Evolutionary conservation across 208 protist genomes (phyloP).

Genomic region (Leishmania major): DNA sequence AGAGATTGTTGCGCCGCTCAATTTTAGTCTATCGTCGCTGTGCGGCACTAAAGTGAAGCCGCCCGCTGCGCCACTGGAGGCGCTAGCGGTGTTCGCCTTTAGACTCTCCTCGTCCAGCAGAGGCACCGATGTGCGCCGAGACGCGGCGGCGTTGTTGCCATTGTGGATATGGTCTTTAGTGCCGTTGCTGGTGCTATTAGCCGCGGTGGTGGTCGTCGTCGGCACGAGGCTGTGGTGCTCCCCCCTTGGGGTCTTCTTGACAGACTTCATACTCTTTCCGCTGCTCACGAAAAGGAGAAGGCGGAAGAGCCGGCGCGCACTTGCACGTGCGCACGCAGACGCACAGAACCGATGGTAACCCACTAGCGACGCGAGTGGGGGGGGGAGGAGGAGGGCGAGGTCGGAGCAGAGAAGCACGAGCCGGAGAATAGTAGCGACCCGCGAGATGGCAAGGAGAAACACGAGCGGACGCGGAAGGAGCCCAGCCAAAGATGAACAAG

Average conservation of each 20-base stretch:
- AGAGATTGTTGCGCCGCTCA: background rate
- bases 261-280: constrained; percentile 5
- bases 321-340: background rate
- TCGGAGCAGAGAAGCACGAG: constrained; percentile 8
- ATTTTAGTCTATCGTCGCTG: constrained; percentile 23
- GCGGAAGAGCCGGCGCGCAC: background rate
- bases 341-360: background rate
- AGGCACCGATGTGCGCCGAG: constrained; percentile 22
- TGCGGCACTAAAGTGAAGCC: constrained; percentile 35
- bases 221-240: constrained; percentile 30
- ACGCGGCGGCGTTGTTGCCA: background rate
- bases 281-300: background rate
- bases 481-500: background rate
- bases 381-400: background rate
- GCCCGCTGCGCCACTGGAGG: background rate
- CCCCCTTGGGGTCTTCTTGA: background rate
- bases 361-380: no score
- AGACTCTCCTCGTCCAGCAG: constrained; percentile 52
- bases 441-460: background rate
- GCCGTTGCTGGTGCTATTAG: background rate
- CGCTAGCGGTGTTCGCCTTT: constrained; percentile 9
- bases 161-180: background rate
- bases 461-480: background rate
- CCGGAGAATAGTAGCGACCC: background rate
- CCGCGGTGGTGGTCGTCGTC: background rate